These are phyloP conservation scores for Rubia occidens DNA, from an alignment of 305 asterid species.

Conservation along the genomic window DNA sequence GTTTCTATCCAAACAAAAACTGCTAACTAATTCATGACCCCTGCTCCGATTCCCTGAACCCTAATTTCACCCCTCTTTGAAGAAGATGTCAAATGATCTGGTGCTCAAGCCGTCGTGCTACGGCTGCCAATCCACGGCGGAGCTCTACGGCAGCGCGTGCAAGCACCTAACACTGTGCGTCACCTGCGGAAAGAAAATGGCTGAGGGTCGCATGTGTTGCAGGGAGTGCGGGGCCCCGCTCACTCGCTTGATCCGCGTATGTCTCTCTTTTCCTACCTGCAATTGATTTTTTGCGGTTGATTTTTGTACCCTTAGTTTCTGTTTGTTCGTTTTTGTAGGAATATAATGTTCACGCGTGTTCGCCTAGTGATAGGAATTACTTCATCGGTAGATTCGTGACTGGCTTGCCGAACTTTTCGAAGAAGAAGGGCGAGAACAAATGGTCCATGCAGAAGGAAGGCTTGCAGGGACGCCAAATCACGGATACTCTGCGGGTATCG, in stretches of 20 bases:
- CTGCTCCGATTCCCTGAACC: neutral
- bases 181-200: conserved; percentile 79
- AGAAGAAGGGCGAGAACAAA: conserved; percentile 51
- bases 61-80: neutral
- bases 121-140: conserved; percentile 73
- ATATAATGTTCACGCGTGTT: conserved; percentile 65
- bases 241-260: conserved; percentile 74
- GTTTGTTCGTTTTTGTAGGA: conserved; percentile 18
- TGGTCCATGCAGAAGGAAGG: conserved; percentile 93
- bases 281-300: neutral
- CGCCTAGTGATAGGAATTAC: conserved; percentile 66
- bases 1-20: neutral
- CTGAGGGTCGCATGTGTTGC: conserved; percentile 57
- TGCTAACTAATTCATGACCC: neutral
- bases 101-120: conserved; percentile 71
- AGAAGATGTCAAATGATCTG: conserved; percentile 59
- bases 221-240: conserved; percentile 71
- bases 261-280: conserved; percentile 6
- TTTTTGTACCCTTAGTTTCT: neutral
- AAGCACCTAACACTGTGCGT: conserved; percentile 84
- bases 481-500: conserved; percentile 78
- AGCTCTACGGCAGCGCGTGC: conserved; percentile 85
- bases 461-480: conserved; percentile 86
- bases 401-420: conserved; percentile 72
- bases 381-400: conserved; percentile 81